These are phyloP conservation scores for Lyophyllum decastes DNA, from an alignment of 768 basidiomycete genomes.

Conservation along the genomic window DNA sequence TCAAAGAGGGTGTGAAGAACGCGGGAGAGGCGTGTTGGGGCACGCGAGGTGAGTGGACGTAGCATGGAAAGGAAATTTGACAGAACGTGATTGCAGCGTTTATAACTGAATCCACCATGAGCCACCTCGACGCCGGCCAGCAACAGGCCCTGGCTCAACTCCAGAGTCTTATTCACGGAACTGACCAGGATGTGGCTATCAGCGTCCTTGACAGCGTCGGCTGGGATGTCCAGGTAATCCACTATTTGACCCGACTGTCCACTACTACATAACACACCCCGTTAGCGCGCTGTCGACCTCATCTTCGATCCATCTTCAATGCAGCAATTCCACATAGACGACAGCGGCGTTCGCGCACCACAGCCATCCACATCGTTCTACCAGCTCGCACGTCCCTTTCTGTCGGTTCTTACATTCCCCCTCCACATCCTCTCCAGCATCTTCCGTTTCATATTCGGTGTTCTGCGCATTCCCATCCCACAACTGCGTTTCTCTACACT, in stretches of 20 bases:
- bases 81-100: not conserved
- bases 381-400: slow-evolving; percentile 33
- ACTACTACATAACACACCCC: not conserved
- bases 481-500: slow-evolving; percentile 51
- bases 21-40: slow-evolving; percentile 7
- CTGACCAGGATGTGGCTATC: slow-evolving; percentile 63
- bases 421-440: slow-evolving; percentile 60
- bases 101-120: slow-evolving; percentile 12
- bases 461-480: slow-evolving; percentile 71
- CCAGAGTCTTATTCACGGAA: slow-evolving; percentile 57
- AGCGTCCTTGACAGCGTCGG: slow-evolving; percentile 59
- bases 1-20: slow-evolving; percentile 40
- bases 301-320: slow-evolving; percentile 47
- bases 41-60: slow-evolving; percentile 9
- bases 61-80: slow-evolving; percentile 12
- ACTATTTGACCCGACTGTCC: not conserved
- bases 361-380: slow-evolving; percentile 22
- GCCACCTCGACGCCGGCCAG: slow-evolving; percentile 19
- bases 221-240: slow-evolving; percentile 68
- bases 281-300: slow-evolving; percentile 60
- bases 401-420: slow-evolving; percentile 59
- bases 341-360: slow-evolving; percentile 34
- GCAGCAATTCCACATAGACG: slow-evolving; percentile 53
- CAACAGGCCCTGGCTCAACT: slow-evolving; percentile 45
- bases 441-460: slow-evolving; percentile 64